Percentiles rank a stretch among this genome's conserved stretches.
phyloP scores from a whole-genome alignment of 176 grass and related monocot species.

The Eleusine indica region DNA sequence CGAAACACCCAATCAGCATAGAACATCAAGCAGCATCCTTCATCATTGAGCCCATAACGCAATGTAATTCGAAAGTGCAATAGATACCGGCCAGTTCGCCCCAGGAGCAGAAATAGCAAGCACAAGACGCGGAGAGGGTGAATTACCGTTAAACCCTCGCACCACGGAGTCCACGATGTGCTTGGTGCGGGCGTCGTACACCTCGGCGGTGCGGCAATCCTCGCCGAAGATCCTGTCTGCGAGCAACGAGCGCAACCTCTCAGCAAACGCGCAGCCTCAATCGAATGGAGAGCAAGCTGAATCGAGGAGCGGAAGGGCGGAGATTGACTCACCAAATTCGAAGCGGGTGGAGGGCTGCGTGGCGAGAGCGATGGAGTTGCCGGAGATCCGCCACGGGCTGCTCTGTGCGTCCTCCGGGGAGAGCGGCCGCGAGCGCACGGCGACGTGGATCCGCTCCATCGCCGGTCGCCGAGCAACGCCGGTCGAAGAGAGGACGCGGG shows the following conservation, averaged over 20 bases:
- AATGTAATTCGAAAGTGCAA: background rate
- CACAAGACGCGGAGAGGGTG: background rate
- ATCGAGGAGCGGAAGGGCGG: background rate
- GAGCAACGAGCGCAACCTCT: background rate
- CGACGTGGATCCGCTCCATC: slow-evolving; percentile 90
- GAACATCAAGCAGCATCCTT: background rate
- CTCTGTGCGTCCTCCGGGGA: slow-evolving; percentile 60
- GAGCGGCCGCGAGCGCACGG: slow-evolving; percentile 77
- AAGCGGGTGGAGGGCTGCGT: slow-evolving; percentile 62
- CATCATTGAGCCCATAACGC: background rate
- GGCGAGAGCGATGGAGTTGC: slow-evolving; percentile 67
- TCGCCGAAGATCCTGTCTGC: slow-evolving; percentile 78
- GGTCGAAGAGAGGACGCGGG: background rate
- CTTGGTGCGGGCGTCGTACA: slow-evolving; percentile 75
- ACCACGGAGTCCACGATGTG: slow-evolving; percentile 78
- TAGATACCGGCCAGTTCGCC: background rate
- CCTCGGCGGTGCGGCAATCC: slow-evolving; percentile 59
- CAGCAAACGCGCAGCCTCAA: background rate
- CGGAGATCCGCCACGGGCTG: slow-evolving; percentile 75
- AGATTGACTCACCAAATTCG: slow-evolving; percentile 65
- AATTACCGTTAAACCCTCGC: slow-evolving; percentile 78
- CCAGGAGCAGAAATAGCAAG: background rate
- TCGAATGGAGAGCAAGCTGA: background rate
- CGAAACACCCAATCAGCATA: background rate
- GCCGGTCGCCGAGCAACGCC: background rate